phyloP scores from a whole-genome alignment of 148 eudicot genomes.

The Dysphania ambrosioides region DNA sequence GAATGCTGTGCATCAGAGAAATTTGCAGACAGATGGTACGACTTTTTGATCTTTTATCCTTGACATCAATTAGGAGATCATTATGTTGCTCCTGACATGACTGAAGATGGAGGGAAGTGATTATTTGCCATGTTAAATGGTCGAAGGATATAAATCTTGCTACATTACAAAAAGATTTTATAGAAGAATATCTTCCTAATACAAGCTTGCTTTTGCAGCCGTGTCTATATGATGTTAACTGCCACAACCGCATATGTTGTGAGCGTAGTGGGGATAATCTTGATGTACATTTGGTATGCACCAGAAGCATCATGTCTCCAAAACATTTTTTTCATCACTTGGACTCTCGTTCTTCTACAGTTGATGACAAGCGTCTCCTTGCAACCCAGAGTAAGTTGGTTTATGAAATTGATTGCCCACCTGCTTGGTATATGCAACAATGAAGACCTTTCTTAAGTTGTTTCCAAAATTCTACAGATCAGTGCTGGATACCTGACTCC shows the following conservation, averaged over 20 bases:
- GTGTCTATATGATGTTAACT: constrained; percentile 42
- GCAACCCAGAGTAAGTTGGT: constrained; percentile 67
- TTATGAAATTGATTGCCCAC: background rate
- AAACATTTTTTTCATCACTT: constrained; percentile 75
- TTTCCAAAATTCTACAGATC: constrained; percentile 41
- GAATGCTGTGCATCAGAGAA: constrained; percentile 62
- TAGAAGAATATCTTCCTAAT: background rate
- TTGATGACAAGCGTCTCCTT: constrained; percentile 75
- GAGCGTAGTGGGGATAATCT: constrained; percentile 58
- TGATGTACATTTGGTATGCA: constrained; percentile 79
- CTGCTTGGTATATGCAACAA: background rate
- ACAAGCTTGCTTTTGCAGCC: constrained; percentile 40
- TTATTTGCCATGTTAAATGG: too few species aligned
- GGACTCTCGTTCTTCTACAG: constrained; percentile 71
- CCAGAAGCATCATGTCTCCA: constrained; percentile 67
- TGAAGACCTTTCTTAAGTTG: background rate
- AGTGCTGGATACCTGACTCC: constrained; percentile 71
- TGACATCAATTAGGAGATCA: background rate
- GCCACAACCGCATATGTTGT: constrained; percentile 53
- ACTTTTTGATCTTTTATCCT: background rate
- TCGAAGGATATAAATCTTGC: too few species aligned
- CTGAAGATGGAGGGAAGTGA: too few species aligned
- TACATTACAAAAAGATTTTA: too few species aligned
- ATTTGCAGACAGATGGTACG: constrained; percentile 64
- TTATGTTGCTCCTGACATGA: background rate